A percentile compares a stretch with the other conserved stretches of the same genome.
These are phyloP conservation scores for Hericium coralloides DNA, from an alignment of 768 basidiomycete genomes.

Conservation along the genomic window DNA sequence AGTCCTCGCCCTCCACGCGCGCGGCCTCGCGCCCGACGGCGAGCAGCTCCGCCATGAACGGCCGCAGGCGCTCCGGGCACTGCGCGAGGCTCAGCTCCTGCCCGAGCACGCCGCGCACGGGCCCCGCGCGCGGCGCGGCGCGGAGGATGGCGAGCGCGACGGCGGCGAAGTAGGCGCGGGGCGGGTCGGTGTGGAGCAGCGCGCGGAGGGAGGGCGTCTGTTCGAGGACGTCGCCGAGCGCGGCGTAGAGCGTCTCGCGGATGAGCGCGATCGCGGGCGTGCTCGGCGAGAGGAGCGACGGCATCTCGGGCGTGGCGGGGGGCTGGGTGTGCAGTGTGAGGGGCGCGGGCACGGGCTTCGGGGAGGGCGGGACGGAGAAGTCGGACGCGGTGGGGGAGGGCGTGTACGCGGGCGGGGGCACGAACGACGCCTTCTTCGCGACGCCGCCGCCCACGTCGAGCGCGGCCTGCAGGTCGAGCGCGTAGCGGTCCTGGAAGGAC, in stretches of 20 bases:
- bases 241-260: constrained; percentile 80
- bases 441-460: constrained; percentile 42
- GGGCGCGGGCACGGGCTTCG: constrained; percentile 13
- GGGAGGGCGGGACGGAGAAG: constrained; percentile 16
- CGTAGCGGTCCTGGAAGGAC: constrained; percentile 77
- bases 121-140: constrained; percentile 45
- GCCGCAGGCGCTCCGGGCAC: constrained; percentile 54
- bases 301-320: constrained; percentile 11
- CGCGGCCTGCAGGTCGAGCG: constrained; percentile 66
- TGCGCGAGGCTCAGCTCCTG: constrained; percentile 43
- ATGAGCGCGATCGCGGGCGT: constrained; percentile 67
- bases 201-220: constrained; percentile 41
- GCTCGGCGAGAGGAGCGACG: constrained; percentile 26
- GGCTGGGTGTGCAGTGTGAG: constrained; percentile 21
- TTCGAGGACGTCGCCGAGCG: constrained; percentile 62
- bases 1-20: constrained; percentile 48
- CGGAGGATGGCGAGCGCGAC: constrained; percentile 68
- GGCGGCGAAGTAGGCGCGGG: constrained; percentile 72
- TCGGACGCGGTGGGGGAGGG: constrained; percentile 13
- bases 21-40: constrained; percentile 43
- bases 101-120: constrained; percentile 46
- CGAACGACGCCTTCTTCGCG: constrained; percentile 49
- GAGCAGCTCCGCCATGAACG: constrained; percentile 62
- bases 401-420: constrained; percentile 59
- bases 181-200: constrained; percentile 52